Conservation (phyloP, 371 early-diverging fungal genomes). For the Sporodiniella umbellata region DNA sequence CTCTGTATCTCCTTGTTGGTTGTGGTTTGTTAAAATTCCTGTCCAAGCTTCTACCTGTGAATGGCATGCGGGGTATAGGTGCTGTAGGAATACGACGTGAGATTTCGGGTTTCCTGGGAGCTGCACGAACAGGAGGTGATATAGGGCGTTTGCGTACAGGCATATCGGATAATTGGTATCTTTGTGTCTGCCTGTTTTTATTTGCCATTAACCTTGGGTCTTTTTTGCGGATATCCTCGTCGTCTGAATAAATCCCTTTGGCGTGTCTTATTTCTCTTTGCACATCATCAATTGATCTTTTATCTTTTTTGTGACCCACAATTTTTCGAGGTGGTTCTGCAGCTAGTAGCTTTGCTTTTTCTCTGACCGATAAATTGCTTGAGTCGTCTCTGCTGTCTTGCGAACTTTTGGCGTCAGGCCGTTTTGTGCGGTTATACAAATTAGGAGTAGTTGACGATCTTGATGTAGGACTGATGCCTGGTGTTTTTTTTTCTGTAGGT, state of each 20-base stretch:
- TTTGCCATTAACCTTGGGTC: conserved; percentile 15
- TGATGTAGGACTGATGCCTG: neutral
- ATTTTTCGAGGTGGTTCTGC: conserved; percentile 21
- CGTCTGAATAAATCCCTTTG: conserved; percentile 37
- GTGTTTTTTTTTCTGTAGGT: neutral
- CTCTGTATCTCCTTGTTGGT: conserved; percentile 10
- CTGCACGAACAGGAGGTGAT: conserved; percentile 5
- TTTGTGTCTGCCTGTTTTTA: conserved; percentile 7
- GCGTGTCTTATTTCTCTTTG: conserved; percentile 40
- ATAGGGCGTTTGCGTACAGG: conserved; percentile 8
- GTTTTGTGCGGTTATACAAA: conserved; percentile 18
- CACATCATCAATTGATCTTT: conserved; percentile 31
- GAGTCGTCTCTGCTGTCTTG: neutral
- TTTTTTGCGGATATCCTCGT: conserved; percentile 14
- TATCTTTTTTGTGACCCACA: conserved; percentile 26
- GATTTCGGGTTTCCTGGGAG: neutral
- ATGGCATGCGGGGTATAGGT: conserved; percentile 33
- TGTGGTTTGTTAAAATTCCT: conserved; percentile 3
- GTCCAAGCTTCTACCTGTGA: conserved; percentile 22
- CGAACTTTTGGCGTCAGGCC: conserved; percentile 2
- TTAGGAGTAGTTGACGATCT: conserved; percentile 3
- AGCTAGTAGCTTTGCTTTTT: conserved; percentile 17
- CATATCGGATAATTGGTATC: conserved; percentile 3
- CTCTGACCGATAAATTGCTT: conserved; percentile 11
- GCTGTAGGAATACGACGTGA: conserved; percentile 1